Base-by-base conservation (phyloP, 2,329 filamentous ascomycete species). In the Monosporascus sp. region DNA sequence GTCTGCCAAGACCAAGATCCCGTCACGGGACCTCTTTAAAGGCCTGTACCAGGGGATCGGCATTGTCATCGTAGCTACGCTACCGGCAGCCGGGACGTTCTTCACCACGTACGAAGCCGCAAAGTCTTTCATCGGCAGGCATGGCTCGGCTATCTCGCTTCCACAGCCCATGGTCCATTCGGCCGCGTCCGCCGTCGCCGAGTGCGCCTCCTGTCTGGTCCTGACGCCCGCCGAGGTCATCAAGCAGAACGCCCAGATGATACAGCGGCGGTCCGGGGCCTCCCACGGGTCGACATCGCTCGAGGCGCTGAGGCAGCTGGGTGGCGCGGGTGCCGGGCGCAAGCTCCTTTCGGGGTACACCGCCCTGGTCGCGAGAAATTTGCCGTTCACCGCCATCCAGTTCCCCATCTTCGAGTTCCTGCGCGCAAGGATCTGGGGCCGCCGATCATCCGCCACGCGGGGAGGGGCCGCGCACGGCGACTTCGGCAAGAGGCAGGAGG, bases 201-300 rank as follows among this genome's bases (percentile, higher is more conserved):
- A 97, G 70, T 81, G 91, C 60, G 88, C 90, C 3, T 92, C 90
- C 5, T 96, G 92, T 66, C 78, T 90, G 20, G 89, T 96, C 55
- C 81, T 96, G 37, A 93, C 91, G 0, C 92, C 91, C 0, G 90
- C 90, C 15, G 91, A 96, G 68, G 89, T 96, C 7, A 82, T 96
- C 58, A 96, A 97, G 73, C 91, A 96, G 67, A 96, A 96, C 69
- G 90, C 92, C 0, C 91, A 96, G 69, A 91, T 96, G 80, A 76
- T 94, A 37, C 61, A 75, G 22, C 63, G 57, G 9, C 65, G 62
- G 15, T 47, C 53, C 52, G 55, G 37, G 27, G 46, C 64, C 35
- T 64, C 56, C 17, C 58, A 47, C 8, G 47, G 50, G 24, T 74
- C 71, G 5, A 77, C 75, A 0, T 81, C 78, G 0, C 61, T 80